Percentiles rank a stretch among this genome's conserved stretches.
phyloP scores from a whole-genome alignment of 495 filamentous ascomycete species.

The Annulohypoxylon maeteangense region DNA sequence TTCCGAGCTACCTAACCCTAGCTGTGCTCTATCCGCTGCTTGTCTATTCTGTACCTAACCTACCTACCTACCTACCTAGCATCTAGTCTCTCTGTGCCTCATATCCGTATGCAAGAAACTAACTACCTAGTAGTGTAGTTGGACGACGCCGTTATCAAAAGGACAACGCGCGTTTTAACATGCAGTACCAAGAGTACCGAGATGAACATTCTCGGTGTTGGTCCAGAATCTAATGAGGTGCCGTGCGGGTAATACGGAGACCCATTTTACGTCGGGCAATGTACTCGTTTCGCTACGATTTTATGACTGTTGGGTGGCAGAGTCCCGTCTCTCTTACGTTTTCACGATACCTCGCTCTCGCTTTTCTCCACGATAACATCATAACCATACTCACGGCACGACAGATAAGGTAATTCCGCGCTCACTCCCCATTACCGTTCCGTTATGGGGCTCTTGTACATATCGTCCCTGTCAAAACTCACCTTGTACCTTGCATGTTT shows the following conservation, averaged over 20 bases:
- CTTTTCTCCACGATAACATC: background rate
- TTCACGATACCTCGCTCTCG: slow-evolving; percentile 10
- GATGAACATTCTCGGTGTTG: background rate
- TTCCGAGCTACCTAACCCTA: slow-evolving; percentile 22
- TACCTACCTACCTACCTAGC: too few relatives aligned
- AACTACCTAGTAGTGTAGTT: too few relatives aligned
- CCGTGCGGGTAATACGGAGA: background rate
- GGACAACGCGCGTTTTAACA: background rate
- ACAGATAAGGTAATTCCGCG: background rate
- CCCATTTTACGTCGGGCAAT: slow-evolving; percentile 8
- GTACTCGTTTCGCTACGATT: background rate
- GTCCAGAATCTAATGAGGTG: background rate
- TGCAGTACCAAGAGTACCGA: background rate
- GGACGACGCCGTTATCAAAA: background rate
- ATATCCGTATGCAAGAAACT: background rate
- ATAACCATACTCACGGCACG: background rate
- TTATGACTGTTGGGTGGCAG: slow-evolving; percentile 11
- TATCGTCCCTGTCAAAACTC: background rate
- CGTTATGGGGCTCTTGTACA: slow-evolving; percentile 13
- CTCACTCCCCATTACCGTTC: background rate
- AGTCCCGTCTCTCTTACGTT: background rate
- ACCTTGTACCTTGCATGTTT: slow-evolving; percentile 5
- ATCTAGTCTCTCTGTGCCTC: slow-evolving; percentile 13
- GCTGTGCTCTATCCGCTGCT: background rate
- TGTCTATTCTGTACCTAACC: background rate